Base-by-base conservation (phyloP, 495 filamentous ascomycete species). In the Hyaloscypha finlandica region DNA sequence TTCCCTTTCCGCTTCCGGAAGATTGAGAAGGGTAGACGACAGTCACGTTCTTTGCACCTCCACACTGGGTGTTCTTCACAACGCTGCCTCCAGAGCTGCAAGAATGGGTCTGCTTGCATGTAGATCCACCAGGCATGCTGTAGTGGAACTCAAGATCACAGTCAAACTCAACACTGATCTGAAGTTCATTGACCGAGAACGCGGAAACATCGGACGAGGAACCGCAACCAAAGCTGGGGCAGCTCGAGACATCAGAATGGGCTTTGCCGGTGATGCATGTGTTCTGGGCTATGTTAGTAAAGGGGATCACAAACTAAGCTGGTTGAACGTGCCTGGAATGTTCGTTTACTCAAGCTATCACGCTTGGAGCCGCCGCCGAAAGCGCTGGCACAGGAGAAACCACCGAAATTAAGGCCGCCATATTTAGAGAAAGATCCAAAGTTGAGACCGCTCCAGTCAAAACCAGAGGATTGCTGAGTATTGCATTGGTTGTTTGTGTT, bases 31-130 rank as follows among this genome's bases (percentile, higher is more conserved):
- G 90, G 72, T 92, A 86, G 76, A 91, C 83, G 74, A 96, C 88
- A 42, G 85, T 86, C 39, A 97, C 92, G 29, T 84, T 84, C 73
- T 83, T 90, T 65, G 94, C 94, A 79, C 94, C 93, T 84, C 93
- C 94, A 76, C 94, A 97, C 81, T 97, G 92, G 66, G 81, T 85
- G 82, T 97, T 97, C 77, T 83, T 76, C 69, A 97, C 82, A 61
- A 80, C 83, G 59, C 87, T 86, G 72, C 90, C 91, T 30, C 80
- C 80, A 57, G 84, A 77, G 60, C 80, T 82, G 84, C 91, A 95
- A 33, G 78, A 70, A 63, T 84, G 80, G 48, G 83, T 86, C 76
- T 93, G 88, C 77, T 88, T 91, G 86, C 94, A 97, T 64, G 78
- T 84, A 51, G 86, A 87, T 64, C 88, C 89, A 75, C 93, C 90